phyloP scores from a whole-genome alignment of 768 basidiomycete genomes.

The Glaciozyma martinii region DNA sequence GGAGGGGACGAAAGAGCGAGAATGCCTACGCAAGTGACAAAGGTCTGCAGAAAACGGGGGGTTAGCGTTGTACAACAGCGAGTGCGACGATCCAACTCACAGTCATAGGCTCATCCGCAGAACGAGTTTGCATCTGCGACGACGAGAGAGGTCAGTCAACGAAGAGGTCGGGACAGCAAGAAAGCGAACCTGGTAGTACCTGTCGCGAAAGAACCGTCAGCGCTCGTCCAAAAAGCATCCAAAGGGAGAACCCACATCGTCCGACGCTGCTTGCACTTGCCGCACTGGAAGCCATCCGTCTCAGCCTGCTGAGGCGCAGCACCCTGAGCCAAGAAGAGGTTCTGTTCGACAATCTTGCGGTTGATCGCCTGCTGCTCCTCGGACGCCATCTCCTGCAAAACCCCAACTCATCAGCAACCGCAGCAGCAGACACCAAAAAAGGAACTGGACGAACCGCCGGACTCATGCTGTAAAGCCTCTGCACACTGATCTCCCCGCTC shows the following conservation, averaged over 20 bases:
- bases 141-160: neutral
- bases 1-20: neutral
- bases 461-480: constrained; percentile 66
- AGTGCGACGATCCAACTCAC: constrained; percentile 44
- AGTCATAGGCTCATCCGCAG: constrained; percentile 98
- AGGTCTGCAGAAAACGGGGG: constrained; percentile 52
- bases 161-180: neutral
- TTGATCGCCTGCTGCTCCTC: constrained; percentile 81
- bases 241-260: constrained; percentile 24
- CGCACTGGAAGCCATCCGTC: constrained; percentile 95
- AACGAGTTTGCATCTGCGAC: constrained; percentile 77
- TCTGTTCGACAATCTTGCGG: constrained; percentile 68
- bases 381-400: constrained; percentile 80
- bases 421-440: neutral
- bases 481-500: constrained; percentile 62
- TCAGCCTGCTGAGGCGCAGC: constrained; percentile 86
- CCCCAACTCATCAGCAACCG: neutral
- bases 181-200: constrained; percentile 34
- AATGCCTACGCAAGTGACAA: neutral
- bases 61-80: neutral
- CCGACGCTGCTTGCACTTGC: constrained; percentile 74
- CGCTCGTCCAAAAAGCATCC: neutral
- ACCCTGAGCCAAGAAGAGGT: constrained; percentile 81
- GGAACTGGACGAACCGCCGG: constrained; percentile 53
- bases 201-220: neutral